These are phyloP conservation scores for Pezicula carpinea DNA, from an alignment of 2,329 filamentous ascomycete species.

Conservation along the genomic window DNA sequence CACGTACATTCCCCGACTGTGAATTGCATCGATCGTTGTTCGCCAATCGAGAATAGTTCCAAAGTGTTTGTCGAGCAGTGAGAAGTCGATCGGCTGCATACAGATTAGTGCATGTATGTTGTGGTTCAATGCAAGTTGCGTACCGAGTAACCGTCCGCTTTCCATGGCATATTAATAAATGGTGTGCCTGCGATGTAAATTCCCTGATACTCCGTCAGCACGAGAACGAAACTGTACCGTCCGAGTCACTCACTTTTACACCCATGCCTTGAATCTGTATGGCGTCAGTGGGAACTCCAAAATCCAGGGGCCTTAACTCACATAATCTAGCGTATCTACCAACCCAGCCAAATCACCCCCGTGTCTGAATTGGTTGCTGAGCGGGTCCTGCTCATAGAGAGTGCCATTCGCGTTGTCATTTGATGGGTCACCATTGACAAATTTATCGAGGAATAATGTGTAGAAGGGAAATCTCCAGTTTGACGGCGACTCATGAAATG, in stretches of 20 bases:
- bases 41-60: constrained; percentile 55
- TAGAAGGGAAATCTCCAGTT: constrained; percentile 46
- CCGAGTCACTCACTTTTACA: constrained; percentile 41
- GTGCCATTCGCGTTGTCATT: constrained; percentile 61
- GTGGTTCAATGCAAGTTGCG: neutral
- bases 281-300: neutral
- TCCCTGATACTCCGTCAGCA: constrained; percentile 23
- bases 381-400: constrained; percentile 53
- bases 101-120: neutral
- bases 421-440: constrained; percentile 58
- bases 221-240: no score
- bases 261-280: constrained; percentile 48
- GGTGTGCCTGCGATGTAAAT: constrained; percentile 58
- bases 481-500: neutral
- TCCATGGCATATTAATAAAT: constrained; percentile 61
- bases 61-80: constrained; percentile 57
- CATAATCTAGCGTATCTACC: constrained; percentile 56
- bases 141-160: constrained; percentile 48
- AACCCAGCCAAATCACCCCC: constrained; percentile 55
- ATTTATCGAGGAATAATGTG: constrained; percentile 58
- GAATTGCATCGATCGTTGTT: constrained; percentile 51
- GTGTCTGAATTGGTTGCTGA: constrained; percentile 53
- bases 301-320: constrained; percentile 24
- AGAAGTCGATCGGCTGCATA: constrained; percentile 46
- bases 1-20: constrained; percentile 58